Evolutionary conservation across 768 basidiomycete species (phyloP).

Genomic region (Trametes cingulata): DNA sequence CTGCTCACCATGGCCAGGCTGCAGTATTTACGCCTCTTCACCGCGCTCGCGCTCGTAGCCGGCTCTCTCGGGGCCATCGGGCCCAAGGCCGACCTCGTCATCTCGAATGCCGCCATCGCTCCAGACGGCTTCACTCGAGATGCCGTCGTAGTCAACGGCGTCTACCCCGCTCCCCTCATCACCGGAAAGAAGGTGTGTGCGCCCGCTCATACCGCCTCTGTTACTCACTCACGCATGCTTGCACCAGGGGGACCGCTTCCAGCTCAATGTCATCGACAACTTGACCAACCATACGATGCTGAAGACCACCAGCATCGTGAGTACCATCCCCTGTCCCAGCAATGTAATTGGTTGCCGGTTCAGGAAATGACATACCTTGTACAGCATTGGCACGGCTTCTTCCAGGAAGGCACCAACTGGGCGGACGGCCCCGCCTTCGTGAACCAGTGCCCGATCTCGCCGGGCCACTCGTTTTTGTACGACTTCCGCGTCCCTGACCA

Average conservation of each 20-base stretch:
- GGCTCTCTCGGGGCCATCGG: not conserved
- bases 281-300: constrained; percentile 50
- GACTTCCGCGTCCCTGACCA: constrained; percentile 37
- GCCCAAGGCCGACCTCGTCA: constrained; percentile 6
- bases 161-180: constrained; percentile 17
- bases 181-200: constrained; percentile 11
- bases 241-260: constrained; percentile 41
- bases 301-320: constrained; percentile 50
- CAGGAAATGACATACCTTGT: too few relatives aligned
- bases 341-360: too few relatives aligned
- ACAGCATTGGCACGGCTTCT: constrained; percentile 60
- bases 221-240: too few relatives aligned
- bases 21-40: not conserved
- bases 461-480: constrained; percentile 45
- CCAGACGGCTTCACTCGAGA: constrained; percentile 15
- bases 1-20: not conserved
- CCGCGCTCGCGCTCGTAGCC: not conserved
- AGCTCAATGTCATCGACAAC: constrained; percentile 46
- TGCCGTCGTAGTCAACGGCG: constrained; percentile 14
- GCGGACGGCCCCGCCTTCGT: constrained; percentile 46
- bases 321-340: constrained; percentile 20
- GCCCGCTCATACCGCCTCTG: too few relatives aligned
- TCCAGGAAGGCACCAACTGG: constrained; percentile 43
- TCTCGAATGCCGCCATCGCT: constrained; percentile 7
- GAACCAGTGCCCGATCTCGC: constrained; percentile 49